Conservation (phyloP, 331 rosid species). For the Saraca asoca region DNA sequence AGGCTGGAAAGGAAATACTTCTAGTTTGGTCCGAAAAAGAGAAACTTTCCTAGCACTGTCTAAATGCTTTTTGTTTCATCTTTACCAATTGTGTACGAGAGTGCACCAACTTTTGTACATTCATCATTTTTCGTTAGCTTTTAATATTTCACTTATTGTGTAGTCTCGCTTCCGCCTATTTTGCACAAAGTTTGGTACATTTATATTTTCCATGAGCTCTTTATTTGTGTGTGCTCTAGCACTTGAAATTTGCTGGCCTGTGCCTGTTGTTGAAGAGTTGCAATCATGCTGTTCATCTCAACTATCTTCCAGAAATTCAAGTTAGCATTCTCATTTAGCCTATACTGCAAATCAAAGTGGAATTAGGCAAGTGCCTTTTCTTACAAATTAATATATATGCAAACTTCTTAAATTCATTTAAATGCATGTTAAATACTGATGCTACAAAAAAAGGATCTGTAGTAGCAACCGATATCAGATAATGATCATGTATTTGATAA, state of each 20-base stretch:
- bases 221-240: not conserved
- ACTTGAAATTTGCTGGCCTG: not conserved
- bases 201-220: too few species aligned
- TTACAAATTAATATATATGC: not conserved
- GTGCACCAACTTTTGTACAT: too few species aligned
- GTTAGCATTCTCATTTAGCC: not conserved
- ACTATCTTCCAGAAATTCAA: not conserved
- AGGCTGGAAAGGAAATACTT: not conserved
- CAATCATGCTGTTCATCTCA: not conserved
- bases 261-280: not conserved
- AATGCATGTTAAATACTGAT: conserved; percentile 8
- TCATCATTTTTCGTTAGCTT: too few species aligned
- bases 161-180: too few species aligned
- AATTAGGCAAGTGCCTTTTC: not conserved
- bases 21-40: too few species aligned
- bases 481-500: conserved; percentile 21
- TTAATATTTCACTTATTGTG: too few species aligned
- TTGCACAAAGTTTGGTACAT: too few species aligned
- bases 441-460: conserved; percentile 15
- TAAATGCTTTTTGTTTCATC: too few species aligned
- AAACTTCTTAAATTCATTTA: not conserved
- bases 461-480: conserved; percentile 7
- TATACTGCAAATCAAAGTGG: not conserved
- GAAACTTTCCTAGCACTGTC: too few species aligned
- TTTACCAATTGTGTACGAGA: too few species aligned